Percentiles rank a stretch among this genome's conserved stretches.
phyloP scores from a whole-genome alignment of 495 filamentous ascomycete species.

The Hamigera avellanea region DNA sequence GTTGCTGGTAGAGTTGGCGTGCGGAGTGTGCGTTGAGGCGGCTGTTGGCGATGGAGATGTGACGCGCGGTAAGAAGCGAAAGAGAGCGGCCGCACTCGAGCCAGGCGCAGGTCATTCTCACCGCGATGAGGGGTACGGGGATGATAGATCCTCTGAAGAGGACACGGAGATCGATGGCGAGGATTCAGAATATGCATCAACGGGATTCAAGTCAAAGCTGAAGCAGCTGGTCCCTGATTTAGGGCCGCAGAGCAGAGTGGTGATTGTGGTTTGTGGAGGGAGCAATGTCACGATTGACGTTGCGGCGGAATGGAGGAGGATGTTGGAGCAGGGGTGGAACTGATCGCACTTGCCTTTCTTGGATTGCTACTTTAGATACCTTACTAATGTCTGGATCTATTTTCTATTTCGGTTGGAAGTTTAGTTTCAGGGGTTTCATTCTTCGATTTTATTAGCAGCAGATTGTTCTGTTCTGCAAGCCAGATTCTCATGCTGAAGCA shows the following conservation, averaged over 20 bases:
- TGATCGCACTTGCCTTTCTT: no score
- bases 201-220: constrained; percentile 34
- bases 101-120: background rate
- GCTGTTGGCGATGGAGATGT: constrained; percentile 28
- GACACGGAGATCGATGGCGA: constrained; percentile 6
- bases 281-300: constrained; percentile 59
- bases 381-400: no score
- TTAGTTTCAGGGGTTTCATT: background rate
- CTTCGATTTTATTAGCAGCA: no score
- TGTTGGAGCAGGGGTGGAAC: constrained; percentile 29
- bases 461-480: no score
- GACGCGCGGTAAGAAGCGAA: constrained; percentile 23
- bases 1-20: constrained; percentile 69
- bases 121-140: constrained; percentile 29
- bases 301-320: constrained; percentile 48
- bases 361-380: no score
- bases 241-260: constrained; percentile 52
- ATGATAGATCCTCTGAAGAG: constrained; percentile 25
- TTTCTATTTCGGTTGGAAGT: background rate
- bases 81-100: constrained; percentile 15
- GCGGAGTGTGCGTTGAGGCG: constrained; percentile 64
- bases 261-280: constrained; percentile 82
- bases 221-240: constrained; percentile 48
- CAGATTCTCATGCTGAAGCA: constrained; percentile 6
- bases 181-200: background rate